These are phyloP conservation scores for Colletotrichum sp. DNA, from an alignment of 2,329 filamentous ascomycete genomes.

Conservation along the genomic window DNA sequence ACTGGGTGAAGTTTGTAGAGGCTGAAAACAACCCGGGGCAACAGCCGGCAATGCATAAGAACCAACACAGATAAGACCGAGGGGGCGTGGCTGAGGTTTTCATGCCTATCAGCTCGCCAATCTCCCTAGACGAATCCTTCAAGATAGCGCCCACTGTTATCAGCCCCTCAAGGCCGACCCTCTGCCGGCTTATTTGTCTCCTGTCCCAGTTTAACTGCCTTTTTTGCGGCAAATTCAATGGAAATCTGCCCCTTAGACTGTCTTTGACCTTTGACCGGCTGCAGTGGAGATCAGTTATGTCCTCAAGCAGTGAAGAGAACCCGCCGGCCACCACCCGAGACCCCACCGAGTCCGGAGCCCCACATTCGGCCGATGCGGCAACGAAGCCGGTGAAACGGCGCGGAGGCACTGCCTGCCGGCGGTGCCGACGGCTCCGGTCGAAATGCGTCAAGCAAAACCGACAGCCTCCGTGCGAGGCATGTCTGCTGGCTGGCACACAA, in stretches of 20 bases:
- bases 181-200: not conserved
- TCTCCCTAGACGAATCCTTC: not conserved
- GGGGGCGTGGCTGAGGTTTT: not conserved
- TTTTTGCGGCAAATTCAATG: not conserved
- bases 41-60: not conserved
- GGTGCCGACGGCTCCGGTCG: constrained; percentile 27
- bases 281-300: not conserved
- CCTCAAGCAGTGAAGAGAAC: not conserved
- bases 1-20: not conserved
- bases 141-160: not conserved
- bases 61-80: not conserved
- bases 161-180: not conserved
- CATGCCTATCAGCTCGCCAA: not conserved
- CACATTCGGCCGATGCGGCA: not conserved
- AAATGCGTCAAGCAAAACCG: constrained; percentile 19
- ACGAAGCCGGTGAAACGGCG: constrained; percentile 18
- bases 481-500: not conserved
- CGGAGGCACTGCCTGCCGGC: constrained; percentile 27
- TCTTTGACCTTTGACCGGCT: not conserved
- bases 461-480: not conserved
- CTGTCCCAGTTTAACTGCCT: not conserved
- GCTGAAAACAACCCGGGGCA: not conserved
- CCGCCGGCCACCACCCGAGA: not conserved
- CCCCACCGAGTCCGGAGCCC: not conserved
- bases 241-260: not conserved